A percentile compares a stretch with the other conserved stretches of the same genome.
Conservation (phyloP, 805 yeast genomes). For the Ogataea minuta region DNA sequence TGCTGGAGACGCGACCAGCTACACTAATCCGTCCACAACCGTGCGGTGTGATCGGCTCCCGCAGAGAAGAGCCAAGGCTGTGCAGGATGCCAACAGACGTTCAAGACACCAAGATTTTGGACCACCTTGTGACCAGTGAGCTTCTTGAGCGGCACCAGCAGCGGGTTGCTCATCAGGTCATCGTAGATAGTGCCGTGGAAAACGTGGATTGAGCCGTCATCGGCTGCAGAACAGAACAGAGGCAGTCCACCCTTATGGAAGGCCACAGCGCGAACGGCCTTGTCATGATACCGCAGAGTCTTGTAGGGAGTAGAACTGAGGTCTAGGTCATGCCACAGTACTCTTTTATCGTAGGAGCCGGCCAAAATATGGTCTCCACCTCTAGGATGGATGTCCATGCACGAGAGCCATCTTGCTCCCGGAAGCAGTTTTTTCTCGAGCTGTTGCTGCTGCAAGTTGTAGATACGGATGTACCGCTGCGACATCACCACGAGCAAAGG, state of each 20-base stretch:
- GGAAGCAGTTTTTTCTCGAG: conserved; percentile 84
- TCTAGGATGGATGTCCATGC: conserved; percentile 90
- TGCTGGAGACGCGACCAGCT: not conserved
- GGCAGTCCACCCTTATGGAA: conserved; percentile 88
- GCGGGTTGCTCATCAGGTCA: conserved; percentile 90
- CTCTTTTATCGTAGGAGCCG: conserved; percentile 90
- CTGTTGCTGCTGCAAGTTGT: conserved; percentile 84
- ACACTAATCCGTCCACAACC: conserved; percentile 85
- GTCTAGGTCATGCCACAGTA: conserved; percentile 96
- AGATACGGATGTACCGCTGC: conserved; percentile 87
- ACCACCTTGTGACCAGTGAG: conserved; percentile 84
- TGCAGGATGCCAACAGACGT: conserved; percentile 91
- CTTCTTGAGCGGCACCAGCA: conserved; percentile 93
- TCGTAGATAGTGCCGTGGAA: conserved; percentile 97
- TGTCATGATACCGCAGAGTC: conserved; percentile 90
- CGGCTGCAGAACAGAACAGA: conserved; percentile 90
- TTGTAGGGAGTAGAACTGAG: conserved; percentile 87
- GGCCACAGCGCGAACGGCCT: conserved; percentile 84
- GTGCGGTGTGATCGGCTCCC: conserved; percentile 95
- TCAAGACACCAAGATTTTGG: conserved; percentile 81
- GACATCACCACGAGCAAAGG: conserved; percentile 94
- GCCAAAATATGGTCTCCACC: conserved; percentile 90
- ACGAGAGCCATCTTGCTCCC: conserved; percentile 93
- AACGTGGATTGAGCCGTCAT: conserved; percentile 89
- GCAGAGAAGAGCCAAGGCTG: conserved; percentile 98